Evolutionary conservation across 768 basidiomycete genomes (phyloP), one percentile per base, ranked within the genome.

Genomic region (Cyclocybe cylindracea): DNA sequence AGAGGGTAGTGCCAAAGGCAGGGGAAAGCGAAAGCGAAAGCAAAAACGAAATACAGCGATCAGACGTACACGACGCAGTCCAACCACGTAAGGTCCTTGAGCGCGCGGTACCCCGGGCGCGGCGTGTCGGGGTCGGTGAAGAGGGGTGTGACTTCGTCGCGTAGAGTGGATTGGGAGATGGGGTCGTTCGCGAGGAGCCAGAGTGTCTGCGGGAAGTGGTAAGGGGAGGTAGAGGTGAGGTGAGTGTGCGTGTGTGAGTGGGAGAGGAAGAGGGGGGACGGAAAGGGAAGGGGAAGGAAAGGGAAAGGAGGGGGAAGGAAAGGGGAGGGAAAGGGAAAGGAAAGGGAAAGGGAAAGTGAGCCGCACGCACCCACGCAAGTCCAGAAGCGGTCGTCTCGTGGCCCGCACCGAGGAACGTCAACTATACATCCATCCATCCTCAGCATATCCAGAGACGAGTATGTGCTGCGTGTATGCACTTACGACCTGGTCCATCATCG

Each of bases 111-210:
- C 39, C 70, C 74, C 2, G 73, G 73, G 13, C 65, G 63, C 10
- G 24, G 24, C 2, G 24, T 5, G 4, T 24, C 24, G 37, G 69
- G 66, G 13, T 59, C 51, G 5, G 60, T 53, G 37, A 74, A 67
- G 1, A 81, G 51, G 0, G 76, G 71, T 0, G 66, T 59, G n/a
- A 82, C 65, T 63, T 87, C 84, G 4, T 76, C 74, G 4, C 84
- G 76, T 2, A 87, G 72, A 39, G 70, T 72, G 5, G 64, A 67
- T 61, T 86, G 85, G 44, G 72, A 65, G 14, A 73, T 70, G 3
- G 69, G 75, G 59, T 83, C 68, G 37, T 78, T 77, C 7, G 81
- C 75, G 10, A 85, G 73, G 18, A 80, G 69, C 79, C 79, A 82
- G 7, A 82, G 66, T 0, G 79, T 78, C 79, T 76, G 37, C 56